Conservation (phyloP, 257 asterid genomes). For the Salvia miltiorrhiza region DNA sequence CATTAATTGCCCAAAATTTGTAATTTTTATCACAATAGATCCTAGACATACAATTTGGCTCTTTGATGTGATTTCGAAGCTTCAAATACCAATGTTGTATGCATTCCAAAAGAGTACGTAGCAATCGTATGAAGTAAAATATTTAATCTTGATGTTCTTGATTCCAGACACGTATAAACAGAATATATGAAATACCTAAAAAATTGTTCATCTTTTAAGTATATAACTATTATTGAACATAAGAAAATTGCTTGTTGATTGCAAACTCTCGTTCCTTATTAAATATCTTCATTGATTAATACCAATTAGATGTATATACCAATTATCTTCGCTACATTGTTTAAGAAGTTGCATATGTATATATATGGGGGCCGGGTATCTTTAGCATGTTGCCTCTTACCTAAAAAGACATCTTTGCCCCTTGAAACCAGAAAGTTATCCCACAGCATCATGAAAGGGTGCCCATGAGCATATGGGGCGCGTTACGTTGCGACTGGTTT, state of each 20-base stretch:
- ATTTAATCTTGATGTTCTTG: constrained; percentile 21
- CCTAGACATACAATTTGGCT: background rate
- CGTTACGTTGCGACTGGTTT: too few species aligned
- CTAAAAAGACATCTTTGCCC: background rate
- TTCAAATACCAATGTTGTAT: background rate
- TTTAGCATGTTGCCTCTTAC: background rate
- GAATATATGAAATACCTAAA: background rate
- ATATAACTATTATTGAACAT: background rate
- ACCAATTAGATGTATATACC: too few species aligned
- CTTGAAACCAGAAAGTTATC: background rate
- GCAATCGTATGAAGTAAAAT: background rate
- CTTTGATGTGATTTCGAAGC: background rate
- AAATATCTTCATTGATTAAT: too few species aligned
- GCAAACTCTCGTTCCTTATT: background rate
- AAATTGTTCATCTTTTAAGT: background rate
- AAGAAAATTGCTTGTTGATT: background rate
- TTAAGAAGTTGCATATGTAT: too few species aligned
- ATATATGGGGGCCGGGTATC: too few species aligned
- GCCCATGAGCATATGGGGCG: too few species aligned
- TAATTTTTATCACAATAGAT: background rate
- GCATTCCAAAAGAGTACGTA: background rate
- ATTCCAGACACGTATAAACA: background rate
- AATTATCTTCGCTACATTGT: too few species aligned
- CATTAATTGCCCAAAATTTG: background rate
- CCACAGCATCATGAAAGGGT: background rate